Base-by-base conservation (phyloP, 2,329 filamentous ascomycete genomes). In the Fusarium lateritium region DNA sequence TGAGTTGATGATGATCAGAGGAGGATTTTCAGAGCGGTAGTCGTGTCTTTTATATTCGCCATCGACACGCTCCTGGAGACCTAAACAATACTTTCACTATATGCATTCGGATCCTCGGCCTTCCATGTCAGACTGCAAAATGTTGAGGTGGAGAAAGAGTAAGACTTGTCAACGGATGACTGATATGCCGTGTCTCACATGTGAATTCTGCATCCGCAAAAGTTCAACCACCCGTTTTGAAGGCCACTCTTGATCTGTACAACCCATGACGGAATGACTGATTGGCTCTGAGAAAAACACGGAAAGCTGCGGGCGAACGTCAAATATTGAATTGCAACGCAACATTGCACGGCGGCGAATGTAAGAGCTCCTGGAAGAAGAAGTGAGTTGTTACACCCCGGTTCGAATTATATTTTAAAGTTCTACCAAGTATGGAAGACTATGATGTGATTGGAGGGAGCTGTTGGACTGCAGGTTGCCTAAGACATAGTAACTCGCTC, bases 131-230 rank as follows among this genome's bases (percentile, higher is more conserved):
- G 14, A 26, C 1, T 0, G 15, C 31, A 13, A 7, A 13, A 11
- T 54, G 3, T 46, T 54, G 24, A 22, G 34, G 40, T 47, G 22
- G 36, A 34, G 22, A 3, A 11, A 31, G 10, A 31, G 28, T 31
- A 31, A 31, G 28, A 19, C 17, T 8, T n/a, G 19, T n/a, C 11
- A n/a, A 17, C 13, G 5, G 6, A 6, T 7, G 1, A 3, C 21
- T 19, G 17, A 24, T 47, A 14, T 38, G 28, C 43, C 15, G 28
- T 61, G 40, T 62, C 46, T 54, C 40, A 21, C 19, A 31, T 19
- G 11, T 8, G 3, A 2, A 22, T 6, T 10, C 15, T 22, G 8
- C 19, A 33, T 46, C 6, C 2, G 13, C 3, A 17, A 17, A 6
- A 10, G 13, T 4, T 31, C 34, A 36, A 36, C 34, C 34, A 36